A percentile compares a stretch with the other conserved stretches of the same genome.
These are phyloP conservation scores for Aspergillus fructus DNA, from an alignment of 2,329 filamentous ascomycete species.

Conservation along the genomic window DNA sequence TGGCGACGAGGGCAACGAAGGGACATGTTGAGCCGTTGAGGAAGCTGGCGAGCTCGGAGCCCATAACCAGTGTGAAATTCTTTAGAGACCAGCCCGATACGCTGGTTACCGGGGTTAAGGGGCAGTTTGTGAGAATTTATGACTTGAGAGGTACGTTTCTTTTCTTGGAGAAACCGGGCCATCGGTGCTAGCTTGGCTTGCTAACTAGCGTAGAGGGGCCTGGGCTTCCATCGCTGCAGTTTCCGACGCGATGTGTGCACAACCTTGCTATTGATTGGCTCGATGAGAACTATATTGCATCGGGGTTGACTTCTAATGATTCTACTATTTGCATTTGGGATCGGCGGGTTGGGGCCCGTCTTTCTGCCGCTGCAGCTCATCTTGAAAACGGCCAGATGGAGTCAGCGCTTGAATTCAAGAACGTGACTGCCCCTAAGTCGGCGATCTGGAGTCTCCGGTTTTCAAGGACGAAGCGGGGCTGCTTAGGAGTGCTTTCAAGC, in stretches of 20 bases:
- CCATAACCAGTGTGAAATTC: conserved; percentile 65
- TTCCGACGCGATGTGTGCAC: conserved; percentile 61
- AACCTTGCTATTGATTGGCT: conserved; percentile 64
- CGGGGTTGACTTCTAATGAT: conserved; percentile 55
- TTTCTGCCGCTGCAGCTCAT: conserved; percentile 34
- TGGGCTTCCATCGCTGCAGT: conserved; percentile 45
- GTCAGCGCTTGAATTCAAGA: conserved; percentile 58
- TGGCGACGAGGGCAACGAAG: conserved; percentile 34
- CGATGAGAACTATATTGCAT: conserved; percentile 66
- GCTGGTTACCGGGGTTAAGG: conserved; percentile 61
- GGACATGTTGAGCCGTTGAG: conserved; percentile 51
- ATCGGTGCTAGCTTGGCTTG: not conserved
- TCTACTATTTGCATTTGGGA: conserved; percentile 64
- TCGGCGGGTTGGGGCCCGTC: conserved; percentile 48
- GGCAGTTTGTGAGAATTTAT: conserved; percentile 61
- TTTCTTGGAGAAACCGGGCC: not conserved
- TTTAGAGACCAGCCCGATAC: conserved; percentile 60
- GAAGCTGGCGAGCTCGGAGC: conserved; percentile 61
- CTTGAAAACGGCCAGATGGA: conserved; percentile 40
- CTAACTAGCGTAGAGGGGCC: conserved; percentile 30
- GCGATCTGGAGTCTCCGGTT: conserved; percentile 64
- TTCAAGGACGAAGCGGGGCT: conserved; percentile 57
- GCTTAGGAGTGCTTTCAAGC: conserved; percentile 59
- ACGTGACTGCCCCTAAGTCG: conserved; percentile 52
- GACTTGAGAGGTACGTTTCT: conserved; percentile 55